phyloP scores from a whole-genome alignment of 176 grass and related monocot genomes.

The Lolium rigidum region DNA sequence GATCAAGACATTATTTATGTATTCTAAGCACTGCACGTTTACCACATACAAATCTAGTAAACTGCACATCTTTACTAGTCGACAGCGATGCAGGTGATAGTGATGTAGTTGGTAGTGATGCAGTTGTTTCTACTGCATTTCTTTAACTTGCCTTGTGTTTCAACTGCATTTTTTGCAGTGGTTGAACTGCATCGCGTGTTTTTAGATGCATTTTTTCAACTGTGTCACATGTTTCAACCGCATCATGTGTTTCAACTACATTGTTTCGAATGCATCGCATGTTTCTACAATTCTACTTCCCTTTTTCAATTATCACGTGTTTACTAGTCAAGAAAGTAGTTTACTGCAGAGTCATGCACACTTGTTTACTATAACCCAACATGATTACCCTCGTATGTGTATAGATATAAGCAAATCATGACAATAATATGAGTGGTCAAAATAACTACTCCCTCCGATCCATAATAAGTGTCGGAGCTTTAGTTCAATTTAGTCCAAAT shows the following conservation, averaged over 20 bases:
- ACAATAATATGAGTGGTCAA: background rate
- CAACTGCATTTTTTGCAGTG: too few species aligned
- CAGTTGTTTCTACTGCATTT: background rate
- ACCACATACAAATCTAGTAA: background rate
- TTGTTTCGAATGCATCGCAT: background rate
- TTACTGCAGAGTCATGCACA: too few species aligned
- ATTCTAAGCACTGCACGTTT: background rate
- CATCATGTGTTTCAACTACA: background rate
- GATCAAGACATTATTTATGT: slow-evolving; percentile 11
- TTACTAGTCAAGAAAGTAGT: too few species aligned
- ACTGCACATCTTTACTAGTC: background rate
- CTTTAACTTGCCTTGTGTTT: too few species aligned
- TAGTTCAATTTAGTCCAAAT: too few species aligned
- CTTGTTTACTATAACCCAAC: too few species aligned
- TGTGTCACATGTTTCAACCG: background rate
- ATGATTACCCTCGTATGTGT: background rate
- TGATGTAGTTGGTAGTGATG: background rate
- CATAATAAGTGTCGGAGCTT: too few species aligned
- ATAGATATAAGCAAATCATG: background rate
- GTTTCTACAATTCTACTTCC: background rate
- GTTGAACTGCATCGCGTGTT: background rate
- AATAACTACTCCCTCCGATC: too few species aligned
- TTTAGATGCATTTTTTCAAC: background rate
- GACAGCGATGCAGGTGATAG: background rate
- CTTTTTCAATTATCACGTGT: background rate